phyloP scores from a whole-genome alignment of 352 stramenopile genomes.

The Phytophthora capsici region DNA sequence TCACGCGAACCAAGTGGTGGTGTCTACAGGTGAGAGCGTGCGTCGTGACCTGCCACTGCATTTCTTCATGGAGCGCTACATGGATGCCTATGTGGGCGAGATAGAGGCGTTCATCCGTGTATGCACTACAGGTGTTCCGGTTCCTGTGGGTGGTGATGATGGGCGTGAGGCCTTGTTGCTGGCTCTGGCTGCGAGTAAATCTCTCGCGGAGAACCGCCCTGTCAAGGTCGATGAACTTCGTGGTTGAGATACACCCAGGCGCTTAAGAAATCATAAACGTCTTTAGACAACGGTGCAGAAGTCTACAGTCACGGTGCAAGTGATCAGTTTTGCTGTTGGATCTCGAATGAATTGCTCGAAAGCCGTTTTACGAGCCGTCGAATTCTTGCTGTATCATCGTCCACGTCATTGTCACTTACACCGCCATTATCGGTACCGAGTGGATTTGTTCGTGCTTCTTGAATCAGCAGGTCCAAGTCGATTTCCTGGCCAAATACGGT shows the following conservation, averaged over 20 bases:
- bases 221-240: constrained; percentile 68
- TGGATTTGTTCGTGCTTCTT: constrained; percentile 34
- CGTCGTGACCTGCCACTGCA: constrained; percentile 92
- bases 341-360: constrained; percentile 23
- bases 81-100: constrained; percentile 84
- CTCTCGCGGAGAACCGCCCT: constrained; percentile 68
- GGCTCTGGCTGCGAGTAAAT: constrained; percentile 72
- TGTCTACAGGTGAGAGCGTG: constrained; percentile 53
- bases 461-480: constrained; percentile 41
- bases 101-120: constrained; percentile 77
- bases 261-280: too few species aligned
- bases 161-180: constrained; percentile 73
- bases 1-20: constrained; percentile 90
- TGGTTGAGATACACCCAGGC: background rate
- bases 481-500: constrained; percentile 8
- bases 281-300: background rate
- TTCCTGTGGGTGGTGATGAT: constrained; percentile 65
- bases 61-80: constrained; percentile 96
- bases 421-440: constrained; percentile 6
- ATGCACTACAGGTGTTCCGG: constrained; percentile 41
- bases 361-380: constrained; percentile 25
- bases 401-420: constrained; percentile 1
- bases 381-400: constrained; percentile 17
- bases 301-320: background rate
- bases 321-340: constrained; percentile 24